phyloP scores from a whole-genome alignment of 139 green algal species.

The Mychonastes homosphaera region DNA sequence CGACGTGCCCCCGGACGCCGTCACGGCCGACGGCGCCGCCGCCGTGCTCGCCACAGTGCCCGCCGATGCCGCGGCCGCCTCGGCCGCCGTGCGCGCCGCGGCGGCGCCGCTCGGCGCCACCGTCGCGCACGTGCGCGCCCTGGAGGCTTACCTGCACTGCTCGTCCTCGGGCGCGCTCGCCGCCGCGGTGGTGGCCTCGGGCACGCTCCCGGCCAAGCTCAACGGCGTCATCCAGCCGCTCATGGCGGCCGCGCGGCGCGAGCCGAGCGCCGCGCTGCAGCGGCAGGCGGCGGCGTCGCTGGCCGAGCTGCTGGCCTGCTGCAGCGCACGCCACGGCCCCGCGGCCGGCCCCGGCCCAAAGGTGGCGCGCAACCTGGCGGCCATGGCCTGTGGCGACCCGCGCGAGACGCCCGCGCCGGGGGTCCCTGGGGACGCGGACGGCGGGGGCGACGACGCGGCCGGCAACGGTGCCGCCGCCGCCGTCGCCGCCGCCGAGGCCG shows the following conservation, averaged over 20 bases:
- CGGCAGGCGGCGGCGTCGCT: conserved; percentile 46
- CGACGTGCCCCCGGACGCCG: conserved; percentile 18
- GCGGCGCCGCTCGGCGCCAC: not conserved
- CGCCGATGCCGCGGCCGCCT: conserved; percentile 12
- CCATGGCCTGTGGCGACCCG: conserved; percentile 59
- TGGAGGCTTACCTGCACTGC: conserved; percentile 45
- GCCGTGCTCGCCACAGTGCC: conserved; percentile 23
- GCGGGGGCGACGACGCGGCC: not conserved
- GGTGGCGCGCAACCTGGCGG: conserved; percentile 73
- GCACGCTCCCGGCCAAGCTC: conserved; percentile 70
- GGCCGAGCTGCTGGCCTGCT: conserved; percentile 59
- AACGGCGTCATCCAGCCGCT: conserved; percentile 89
- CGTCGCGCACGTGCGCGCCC: conserved; percentile 3
- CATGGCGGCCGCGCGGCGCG: conserved; percentile 65
- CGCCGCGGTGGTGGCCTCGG: conserved; percentile 37
- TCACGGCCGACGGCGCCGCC: conserved; percentile 17
- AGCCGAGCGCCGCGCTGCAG: conserved; percentile 42
- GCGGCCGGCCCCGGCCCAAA: conserved; percentile 75
- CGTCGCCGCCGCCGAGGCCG: conserved; percentile 8
- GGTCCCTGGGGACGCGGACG: not conserved
- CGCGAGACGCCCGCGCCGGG: conserved; percentile 27
- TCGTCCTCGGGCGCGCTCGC: conserved; percentile 40
- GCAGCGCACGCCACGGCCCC: conserved; percentile 30
- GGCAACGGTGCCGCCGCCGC: not conserved
- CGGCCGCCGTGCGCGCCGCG: conserved; percentile 4